Conservation (phyloP, 352 stramenopile genomes). For the Paralagenidium karlingii region DNA sequence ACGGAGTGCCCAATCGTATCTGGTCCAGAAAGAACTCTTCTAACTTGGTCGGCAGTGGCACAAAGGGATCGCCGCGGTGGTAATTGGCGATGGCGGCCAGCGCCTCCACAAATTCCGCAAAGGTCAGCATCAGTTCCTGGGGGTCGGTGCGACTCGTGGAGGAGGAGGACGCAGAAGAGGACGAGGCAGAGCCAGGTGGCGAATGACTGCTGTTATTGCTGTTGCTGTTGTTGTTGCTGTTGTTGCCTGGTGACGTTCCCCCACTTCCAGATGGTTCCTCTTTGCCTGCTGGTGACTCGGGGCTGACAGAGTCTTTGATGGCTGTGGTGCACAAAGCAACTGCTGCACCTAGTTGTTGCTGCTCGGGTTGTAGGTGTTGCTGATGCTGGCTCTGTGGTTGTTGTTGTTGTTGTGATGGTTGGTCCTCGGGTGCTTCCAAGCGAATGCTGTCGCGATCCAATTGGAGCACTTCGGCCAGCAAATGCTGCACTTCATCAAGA, state of each 20-base stretch:
- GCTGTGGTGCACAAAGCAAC: not conserved
- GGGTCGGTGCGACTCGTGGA: no score
- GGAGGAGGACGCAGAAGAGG: no score
- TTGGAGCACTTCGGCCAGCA: conserved; percentile 42
- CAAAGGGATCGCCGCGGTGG: conserved; percentile 39
- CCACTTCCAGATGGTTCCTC: no score
- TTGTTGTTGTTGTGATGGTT: no score
- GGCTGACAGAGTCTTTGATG: conserved; percentile 5
- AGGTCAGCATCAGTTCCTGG: conserved; percentile 28
- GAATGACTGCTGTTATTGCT: no score
- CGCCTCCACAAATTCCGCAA: conserved; percentile 43
- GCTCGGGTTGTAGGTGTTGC: not conserved
- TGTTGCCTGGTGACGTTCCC: no score
- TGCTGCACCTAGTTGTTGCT: not conserved
- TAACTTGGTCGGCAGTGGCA: conserved; percentile 37
- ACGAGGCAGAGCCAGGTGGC: no score
- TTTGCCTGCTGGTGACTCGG: not conserved
- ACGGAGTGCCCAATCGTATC: no score
- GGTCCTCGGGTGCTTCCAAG: no score
- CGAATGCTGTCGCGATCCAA: conserved; percentile 45
- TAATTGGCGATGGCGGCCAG: conserved; percentile 46
- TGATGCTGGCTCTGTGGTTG: not conserved
- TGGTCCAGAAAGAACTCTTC: conserved; percentile 39
- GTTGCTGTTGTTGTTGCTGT: no score
- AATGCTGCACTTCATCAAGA: conserved; percentile 45